Conservation (phyloP, 23 red algal genomes). For the Gracilaria domingensis region DNA sequence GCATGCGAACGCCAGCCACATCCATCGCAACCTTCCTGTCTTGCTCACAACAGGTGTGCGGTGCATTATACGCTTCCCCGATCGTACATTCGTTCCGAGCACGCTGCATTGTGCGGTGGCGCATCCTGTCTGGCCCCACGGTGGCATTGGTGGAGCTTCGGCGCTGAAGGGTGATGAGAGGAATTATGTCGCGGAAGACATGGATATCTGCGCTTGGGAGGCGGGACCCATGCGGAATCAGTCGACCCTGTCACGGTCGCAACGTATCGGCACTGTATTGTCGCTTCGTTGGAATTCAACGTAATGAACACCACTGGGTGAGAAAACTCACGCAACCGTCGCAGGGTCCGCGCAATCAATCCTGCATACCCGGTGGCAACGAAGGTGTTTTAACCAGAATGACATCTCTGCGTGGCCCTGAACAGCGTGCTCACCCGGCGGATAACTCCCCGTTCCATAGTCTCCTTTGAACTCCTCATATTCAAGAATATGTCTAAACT, state of each 20-base stretch:
- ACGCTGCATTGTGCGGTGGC: background rate
- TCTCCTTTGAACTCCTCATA: conserved; percentile 97
- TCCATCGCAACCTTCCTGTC: background rate
- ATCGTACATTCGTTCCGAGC: conserved; percentile 5
- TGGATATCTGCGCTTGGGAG: conserved; percentile 18
- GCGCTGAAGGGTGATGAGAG: conserved; percentile 15
- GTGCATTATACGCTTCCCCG: background rate
- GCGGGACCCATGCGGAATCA: background rate
- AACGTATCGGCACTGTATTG: background rate
- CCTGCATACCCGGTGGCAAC: conserved; percentile 93
- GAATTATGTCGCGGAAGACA: background rate
- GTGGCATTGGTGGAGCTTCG: background rate
- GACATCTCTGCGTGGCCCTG: conserved; percentile 76
- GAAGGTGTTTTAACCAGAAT: conserved; percentile 99
- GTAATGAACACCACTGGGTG: conserved; percentile 46
- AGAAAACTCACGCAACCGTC: conserved; percentile 74
- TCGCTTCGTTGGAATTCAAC: conserved; percentile 16
- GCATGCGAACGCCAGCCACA: background rate
- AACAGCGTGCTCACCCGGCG: conserved; percentile 83
- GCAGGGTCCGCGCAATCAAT: conserved; percentile 81
- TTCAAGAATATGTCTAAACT: conserved; percentile 95
- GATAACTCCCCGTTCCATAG: conserved; percentile 93
- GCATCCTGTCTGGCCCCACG: background rate
- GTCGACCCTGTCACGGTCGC: background rate
- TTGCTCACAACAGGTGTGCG: background rate